A percentile compares a stretch with the other conserved stretches of the same genome.
These are phyloP conservation scores for Fusarium citri DNA, from an alignment of 2,329 filamentous ascomycete genomes.

Conservation along the genomic window DNA sequence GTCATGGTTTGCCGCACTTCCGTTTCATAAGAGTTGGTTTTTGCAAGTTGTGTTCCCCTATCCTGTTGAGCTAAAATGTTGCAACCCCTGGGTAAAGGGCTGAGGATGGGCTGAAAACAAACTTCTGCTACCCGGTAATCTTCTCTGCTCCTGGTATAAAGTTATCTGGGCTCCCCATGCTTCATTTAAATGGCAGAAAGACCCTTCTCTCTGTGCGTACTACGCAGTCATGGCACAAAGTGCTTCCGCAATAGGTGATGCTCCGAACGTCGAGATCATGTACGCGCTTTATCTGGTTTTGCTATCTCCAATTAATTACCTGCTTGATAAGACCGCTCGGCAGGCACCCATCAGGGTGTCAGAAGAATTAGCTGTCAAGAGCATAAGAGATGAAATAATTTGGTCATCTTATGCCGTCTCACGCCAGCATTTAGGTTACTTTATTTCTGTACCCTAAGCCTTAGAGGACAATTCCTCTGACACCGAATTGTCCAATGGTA, in stretches of 20 bases:
- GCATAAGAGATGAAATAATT: too few relatives aligned
- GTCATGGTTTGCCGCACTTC: background rate
- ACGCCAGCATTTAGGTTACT: too few relatives aligned
- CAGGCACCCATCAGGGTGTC: too few relatives aligned
- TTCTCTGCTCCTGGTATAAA: background rate
- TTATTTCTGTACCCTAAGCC: too few relatives aligned
- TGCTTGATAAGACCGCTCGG: background rate
- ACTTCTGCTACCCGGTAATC: background rate
- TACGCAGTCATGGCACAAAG: background rate
- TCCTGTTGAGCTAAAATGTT: too few relatives aligned
- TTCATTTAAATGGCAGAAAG: background rate
- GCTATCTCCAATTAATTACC: background rate
- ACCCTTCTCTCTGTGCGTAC: background rate
- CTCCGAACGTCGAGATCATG: background rate
- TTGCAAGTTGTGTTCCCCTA: too few relatives aligned
- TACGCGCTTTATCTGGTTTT: background rate
- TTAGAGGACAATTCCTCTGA: too few relatives aligned
- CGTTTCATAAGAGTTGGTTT: too few relatives aligned
- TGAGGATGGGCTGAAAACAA: background rate
- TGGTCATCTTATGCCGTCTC: too few relatives aligned
- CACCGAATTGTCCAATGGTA: background rate
- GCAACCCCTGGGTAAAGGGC: too few relatives aligned
- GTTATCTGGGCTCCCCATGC: background rate
- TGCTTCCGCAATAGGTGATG: background rate
- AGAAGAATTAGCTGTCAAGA: too few relatives aligned